Percentiles rank a stretch among this genome's conserved stretches.
These are phyloP conservation scores for Pseudogymnoascus sp. DNA, from an alignment of 2,329 filamentous ascomycete species.

Conservation along the genomic window DNA sequence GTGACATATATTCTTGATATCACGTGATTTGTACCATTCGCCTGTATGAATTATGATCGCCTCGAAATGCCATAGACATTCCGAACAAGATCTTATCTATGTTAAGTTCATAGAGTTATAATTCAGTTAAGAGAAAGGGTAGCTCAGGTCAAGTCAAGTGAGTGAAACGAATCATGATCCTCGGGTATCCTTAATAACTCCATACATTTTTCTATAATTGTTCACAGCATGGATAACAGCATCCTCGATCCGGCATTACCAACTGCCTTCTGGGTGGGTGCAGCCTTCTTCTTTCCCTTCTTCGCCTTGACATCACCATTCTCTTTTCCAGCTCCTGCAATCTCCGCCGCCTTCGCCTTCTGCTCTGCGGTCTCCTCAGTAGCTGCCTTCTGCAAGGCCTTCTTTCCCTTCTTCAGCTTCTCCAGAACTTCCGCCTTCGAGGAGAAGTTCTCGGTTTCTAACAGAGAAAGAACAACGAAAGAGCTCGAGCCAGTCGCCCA, in stretches of 20 bases:
- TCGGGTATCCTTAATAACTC: conserved; percentile 9
- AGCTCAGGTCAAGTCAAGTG: neutral
- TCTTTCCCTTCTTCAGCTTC: conserved; percentile 65
- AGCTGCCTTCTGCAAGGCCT: conserved; percentile 60
- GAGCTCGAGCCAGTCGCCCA: conserved; percentile 86
- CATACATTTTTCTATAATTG: conserved; percentile 11
- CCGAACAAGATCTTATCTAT: neutral
- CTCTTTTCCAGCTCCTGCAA: conserved; percentile 38
- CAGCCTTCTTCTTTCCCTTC: conserved; percentile 39
- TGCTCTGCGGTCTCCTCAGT: conserved; percentile 49
- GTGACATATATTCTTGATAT: neutral
- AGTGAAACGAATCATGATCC: neutral
- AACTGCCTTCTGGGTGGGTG: conserved; percentile 33
- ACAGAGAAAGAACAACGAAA: conserved; percentile 74
- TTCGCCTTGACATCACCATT: conserved; percentile 29
- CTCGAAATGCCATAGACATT: neutral
- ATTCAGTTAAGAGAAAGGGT: neutral
- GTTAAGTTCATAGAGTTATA: neutral
- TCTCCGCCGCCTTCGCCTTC: conserved; percentile 39
- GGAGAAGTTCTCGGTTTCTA: conserved; percentile 67
- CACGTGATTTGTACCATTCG: neutral
- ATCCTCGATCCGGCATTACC: conserved; percentile 58
- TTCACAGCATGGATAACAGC: conserved; percentile 48
- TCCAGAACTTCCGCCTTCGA: conserved; percentile 59
- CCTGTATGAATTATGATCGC: neutral